phyloP scores from a whole-genome alignment of 1,284 basidiomycete genomes.

The Leccinum variabile region DNA sequence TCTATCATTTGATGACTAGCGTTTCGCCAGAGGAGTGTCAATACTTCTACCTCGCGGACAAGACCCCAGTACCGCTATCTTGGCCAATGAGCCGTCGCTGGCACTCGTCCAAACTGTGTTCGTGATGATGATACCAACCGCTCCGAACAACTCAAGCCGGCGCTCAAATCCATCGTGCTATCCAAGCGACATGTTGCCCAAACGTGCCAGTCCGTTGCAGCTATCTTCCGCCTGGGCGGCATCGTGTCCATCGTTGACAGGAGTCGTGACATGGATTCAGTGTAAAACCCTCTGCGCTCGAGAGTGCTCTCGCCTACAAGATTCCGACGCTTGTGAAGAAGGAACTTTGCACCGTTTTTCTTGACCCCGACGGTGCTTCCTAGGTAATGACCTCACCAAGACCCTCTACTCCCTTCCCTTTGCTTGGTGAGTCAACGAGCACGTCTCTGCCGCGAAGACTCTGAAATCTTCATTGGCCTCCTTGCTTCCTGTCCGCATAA shows the following conservation, averaged over 20 bases:
- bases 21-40: slow-evolving; percentile 85
- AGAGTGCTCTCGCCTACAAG: slow-evolving; percentile 87
- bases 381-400: slow-evolving; percentile 87
- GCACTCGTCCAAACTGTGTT: slow-evolving; percentile 43
- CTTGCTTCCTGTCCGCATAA: slow-evolving; percentile 93
- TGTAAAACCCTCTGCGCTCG: slow-evolving; percentile 72
- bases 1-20: slow-evolving; percentile 93
- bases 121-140: slow-evolving; percentile 77
- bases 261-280: slow-evolving; percentile 82
- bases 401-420: slow-evolving; percentile 79
- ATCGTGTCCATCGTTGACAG: slow-evolving; percentile 90
- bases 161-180: slow-evolving; percentile 89
- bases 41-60: slow-evolving; percentile 88
- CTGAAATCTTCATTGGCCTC: slow-evolving; percentile 89
- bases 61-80: slow-evolving; percentile 83
- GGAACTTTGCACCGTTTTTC: slow-evolving; percentile 94
- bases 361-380: slow-evolving; percentile 91
- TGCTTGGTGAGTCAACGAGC: slow-evolving; percentile 86
- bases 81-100: slow-evolving; percentile 55
- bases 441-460: slow-evolving; percentile 89
- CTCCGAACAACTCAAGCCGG: slow-evolving; percentile 91
- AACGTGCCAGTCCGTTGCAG: slow-evolving; percentile 91
- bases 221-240: slow-evolving; percentile 95
- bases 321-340: slow-evolving; percentile 85
- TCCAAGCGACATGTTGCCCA: slow-evolving; percentile 93